phyloP scores from a whole-genome alignment of 345 rosid genomes.

The Ceriops zippeliana region DNA sequence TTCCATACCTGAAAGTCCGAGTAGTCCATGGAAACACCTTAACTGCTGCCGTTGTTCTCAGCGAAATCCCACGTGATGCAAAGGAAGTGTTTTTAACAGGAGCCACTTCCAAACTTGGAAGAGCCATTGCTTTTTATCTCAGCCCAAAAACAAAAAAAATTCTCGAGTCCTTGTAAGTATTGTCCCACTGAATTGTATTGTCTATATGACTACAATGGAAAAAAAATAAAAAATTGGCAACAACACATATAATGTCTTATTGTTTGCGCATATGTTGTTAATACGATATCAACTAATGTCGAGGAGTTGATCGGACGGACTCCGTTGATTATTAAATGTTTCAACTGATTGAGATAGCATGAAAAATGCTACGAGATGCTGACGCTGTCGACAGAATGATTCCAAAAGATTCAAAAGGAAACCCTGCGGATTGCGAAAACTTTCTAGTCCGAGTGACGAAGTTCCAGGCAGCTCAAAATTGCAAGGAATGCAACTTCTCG shows the following conservation, averaged over 20 bases:
- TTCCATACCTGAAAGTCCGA: constrained; percentile 66
- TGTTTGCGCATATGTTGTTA: too few relatives aligned
- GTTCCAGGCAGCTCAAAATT: constrained; percentile 77
- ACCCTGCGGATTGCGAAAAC: constrained; percentile 72
- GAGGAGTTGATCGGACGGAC: neutral
- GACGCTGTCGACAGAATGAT: constrained; percentile 76
- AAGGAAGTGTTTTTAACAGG: constrained; percentile 85
- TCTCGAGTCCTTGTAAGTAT: constrained; percentile 79
- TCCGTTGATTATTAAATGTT: neutral
- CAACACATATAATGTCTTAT: too few relatives aligned
- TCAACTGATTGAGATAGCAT: neutral
- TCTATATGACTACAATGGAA: neutral
- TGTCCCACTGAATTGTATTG: neutral
- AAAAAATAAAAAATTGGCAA: too few relatives aligned
- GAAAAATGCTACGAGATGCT: constrained; percentile 62
- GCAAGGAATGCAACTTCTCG: constrained; percentile 48
- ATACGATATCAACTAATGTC: neutral
- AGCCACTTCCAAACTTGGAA: constrained; percentile 95
- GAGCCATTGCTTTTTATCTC: constrained; percentile 97
- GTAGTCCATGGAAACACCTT: constrained; percentile 93
- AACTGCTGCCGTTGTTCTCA: constrained; percentile 89
- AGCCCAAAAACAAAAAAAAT: constrained; percentile 47
- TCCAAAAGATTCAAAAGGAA: constrained; percentile 79
- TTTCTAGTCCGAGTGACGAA: constrained; percentile 88
- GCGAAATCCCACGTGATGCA: constrained; percentile 66